Conservation (phyloP, 2,329 filamentous ascomycete genomes). For the Pochonia chlamydosporia region DNA sequence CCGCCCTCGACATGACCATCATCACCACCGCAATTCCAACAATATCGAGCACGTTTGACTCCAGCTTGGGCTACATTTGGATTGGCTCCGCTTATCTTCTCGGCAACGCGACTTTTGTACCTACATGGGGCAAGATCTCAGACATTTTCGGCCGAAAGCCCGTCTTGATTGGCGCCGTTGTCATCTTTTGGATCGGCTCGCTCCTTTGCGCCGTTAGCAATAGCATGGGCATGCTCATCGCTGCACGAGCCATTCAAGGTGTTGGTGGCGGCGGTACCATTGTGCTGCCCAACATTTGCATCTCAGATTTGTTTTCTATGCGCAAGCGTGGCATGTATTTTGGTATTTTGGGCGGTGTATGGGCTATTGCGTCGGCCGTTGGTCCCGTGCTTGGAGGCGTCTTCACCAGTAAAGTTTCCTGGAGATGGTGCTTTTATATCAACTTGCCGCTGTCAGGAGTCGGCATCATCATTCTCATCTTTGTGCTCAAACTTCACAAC, state of each 20-base stretch:
- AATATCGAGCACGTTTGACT: constrained; percentile 58
- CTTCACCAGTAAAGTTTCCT: constrained; percentile 58
- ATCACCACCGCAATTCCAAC: constrained; percentile 62
- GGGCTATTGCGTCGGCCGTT: constrained; percentile 60
- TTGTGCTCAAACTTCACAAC: constrained; percentile 64
- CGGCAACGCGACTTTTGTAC: constrained; percentile 59
- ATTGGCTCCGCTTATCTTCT: constrained; percentile 70
- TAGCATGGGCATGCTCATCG: constrained; percentile 48
- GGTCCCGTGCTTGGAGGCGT: constrained; percentile 65
- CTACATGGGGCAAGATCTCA: constrained; percentile 62
- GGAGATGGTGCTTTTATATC: constrained; percentile 67
- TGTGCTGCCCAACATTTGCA: constrained; percentile 54
- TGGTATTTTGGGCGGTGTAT: constrained; percentile 47
- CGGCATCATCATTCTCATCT: constrained; percentile 44
- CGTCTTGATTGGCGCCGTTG: constrained; percentile 43
- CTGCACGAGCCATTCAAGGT: constrained; percentile 50
- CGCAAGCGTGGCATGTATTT: constrained; percentile 46
- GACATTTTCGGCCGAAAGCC: constrained; percentile 56
- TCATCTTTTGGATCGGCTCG: constrained; percentile 49
- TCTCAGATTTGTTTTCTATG: constrained; percentile 51
- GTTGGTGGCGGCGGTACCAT: constrained; percentile 51
- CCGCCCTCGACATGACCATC: constrained; percentile 54
- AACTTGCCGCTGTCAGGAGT: constrained; percentile 48
- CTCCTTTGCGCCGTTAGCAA: constrained; percentile 45
- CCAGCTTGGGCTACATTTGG: constrained; percentile 69